Conservation (phyloP, 2,329 filamentous ascomycete species). For the Gyromitra esculenta region DNA sequence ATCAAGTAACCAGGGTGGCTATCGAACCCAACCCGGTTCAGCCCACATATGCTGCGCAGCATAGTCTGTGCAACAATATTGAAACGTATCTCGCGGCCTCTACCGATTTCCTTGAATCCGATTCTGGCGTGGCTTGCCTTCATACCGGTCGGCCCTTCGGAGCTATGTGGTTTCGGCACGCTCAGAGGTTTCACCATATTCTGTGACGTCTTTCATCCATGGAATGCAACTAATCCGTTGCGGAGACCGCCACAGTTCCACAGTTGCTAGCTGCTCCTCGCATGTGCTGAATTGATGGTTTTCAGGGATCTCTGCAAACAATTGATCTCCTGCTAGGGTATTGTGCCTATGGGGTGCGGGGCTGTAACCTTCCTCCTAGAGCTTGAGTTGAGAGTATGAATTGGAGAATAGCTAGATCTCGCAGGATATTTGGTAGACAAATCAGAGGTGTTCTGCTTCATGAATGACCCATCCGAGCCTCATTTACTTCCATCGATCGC, state of each 20-base stretch:
- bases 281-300: neutral
- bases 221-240: neutral
- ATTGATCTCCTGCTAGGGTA: neutral
- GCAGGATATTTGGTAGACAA: neutral
- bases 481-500: neutral
- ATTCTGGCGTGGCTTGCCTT: neutral
- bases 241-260: neutral
- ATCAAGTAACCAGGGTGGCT: neutral
- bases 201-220: neutral
- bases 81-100: neutral
- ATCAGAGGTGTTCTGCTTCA: too few relatives aligned
- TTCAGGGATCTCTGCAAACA: conserved; percentile 13
- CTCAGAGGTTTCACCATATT: neutral
- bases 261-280: neutral
- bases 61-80: neutral
- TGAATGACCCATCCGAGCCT: neutral
- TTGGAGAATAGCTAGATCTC: neutral
- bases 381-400: neutral
- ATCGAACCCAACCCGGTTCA: neutral
- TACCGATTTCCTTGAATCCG: neutral
- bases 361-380: neutral
- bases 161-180: neutral
- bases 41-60: neutral
- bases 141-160: neutral
- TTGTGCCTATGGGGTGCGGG: neutral